Conservation (phyloP, 2,329 filamentous ascomycete species). For the Microdochium paspali region DNA sequence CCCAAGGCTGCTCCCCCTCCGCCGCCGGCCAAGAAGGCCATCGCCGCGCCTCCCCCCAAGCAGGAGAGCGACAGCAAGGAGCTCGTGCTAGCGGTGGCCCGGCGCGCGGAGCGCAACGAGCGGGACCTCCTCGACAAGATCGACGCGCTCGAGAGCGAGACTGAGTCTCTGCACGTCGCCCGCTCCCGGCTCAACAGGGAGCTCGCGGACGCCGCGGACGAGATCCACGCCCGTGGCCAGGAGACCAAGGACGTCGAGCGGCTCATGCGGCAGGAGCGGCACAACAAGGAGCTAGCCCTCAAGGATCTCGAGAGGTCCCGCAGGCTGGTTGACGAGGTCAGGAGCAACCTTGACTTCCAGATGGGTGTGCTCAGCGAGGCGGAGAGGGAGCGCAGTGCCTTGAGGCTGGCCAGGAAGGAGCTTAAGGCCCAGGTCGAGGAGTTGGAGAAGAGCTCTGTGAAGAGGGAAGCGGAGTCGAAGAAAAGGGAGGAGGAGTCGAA, state of each 20-base stretch:
- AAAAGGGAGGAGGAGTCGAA: background rate
- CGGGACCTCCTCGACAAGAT: background rate
- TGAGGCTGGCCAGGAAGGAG: background rate
- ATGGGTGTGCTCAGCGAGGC: background rate
- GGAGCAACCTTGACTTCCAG: background rate
- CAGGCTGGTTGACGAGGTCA: background rate
- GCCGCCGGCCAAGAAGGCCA: background rate
- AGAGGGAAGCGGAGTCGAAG: background rate
- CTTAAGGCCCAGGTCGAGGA: background rate
- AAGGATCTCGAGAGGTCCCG: background rate
- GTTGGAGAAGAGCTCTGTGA: background rate
- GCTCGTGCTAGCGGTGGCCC: background rate
- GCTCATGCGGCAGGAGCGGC: constrained; percentile 1
- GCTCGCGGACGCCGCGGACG: background rate
- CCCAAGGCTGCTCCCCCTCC: background rate
- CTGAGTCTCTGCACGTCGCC: background rate
- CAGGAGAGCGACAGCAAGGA: background rate
- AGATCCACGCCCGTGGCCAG: background rate
- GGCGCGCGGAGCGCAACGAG: background rate
- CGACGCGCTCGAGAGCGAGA: constrained; percentile 1
- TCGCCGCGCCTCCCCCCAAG: background rate
- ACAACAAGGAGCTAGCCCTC: background rate
- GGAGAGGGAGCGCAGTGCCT: background rate
- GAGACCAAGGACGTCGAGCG: background rate
- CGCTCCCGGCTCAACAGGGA: background rate